These are phyloP conservation scores for Penicillium sp. DNA, from an alignment of 2,329 filamentous ascomycete genomes.

Conservation along the genomic window DNA sequence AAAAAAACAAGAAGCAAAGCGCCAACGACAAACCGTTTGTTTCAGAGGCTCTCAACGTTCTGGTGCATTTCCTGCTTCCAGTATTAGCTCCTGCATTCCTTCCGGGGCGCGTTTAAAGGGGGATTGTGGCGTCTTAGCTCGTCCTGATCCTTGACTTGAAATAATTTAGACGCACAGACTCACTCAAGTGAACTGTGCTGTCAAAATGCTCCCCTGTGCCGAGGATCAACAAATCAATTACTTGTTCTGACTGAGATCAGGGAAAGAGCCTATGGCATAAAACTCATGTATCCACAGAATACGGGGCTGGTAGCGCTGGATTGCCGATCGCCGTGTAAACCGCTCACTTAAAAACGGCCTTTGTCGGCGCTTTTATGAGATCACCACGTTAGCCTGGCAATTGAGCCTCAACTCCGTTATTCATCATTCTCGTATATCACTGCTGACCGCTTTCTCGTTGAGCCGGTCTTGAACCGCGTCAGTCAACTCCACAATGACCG, in stretches of 20 bases:
- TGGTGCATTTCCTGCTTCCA: background rate
- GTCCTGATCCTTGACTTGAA: background rate
- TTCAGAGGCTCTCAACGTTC: background rate
- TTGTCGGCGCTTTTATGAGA: background rate
- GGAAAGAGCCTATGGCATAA: background rate
- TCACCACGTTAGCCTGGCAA: background rate
- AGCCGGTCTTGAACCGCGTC: background rate
- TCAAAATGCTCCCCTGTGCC: background rate
- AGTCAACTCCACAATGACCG: background rate
- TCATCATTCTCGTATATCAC: background rate
- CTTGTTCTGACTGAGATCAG: background rate
- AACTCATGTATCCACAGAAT: background rate
- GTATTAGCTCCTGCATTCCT: background rate
- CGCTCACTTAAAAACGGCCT: background rate
- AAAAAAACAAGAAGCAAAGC: background rate
- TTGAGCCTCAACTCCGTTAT: background rate
- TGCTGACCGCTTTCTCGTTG: background rate
- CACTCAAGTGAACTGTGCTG: background rate
- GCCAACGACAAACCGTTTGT: background rate
- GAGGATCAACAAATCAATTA: background rate
- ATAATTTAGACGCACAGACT: background rate
- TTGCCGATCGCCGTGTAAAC: background rate
- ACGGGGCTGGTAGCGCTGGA: background rate
- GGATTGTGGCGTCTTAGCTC: background rate
- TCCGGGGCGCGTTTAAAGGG: background rate